phyloP scores from a whole-genome alignment of 2,329 filamentous ascomycete species.

The Ophidiomyces ophidiicola region DNA sequence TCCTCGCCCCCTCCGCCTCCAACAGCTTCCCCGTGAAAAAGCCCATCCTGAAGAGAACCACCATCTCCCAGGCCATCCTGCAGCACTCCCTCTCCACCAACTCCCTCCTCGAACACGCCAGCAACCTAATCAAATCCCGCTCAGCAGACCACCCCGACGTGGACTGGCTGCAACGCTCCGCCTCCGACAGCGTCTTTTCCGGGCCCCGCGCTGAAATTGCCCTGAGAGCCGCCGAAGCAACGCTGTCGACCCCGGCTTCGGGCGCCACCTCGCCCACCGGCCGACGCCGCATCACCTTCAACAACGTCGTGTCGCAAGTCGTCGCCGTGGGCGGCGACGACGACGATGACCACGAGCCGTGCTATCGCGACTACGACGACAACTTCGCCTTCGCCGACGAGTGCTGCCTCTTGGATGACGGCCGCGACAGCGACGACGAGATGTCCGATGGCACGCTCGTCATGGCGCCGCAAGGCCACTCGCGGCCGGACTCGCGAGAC shows the following conservation, averaged over 20 bases:
- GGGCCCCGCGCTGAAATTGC: slow-evolving; percentile 57
- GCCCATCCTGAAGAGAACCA: slow-evolving; percentile 90
- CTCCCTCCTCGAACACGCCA: slow-evolving; percentile 78
- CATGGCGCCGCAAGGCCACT: slow-evolving; percentile 62
- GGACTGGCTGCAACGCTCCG: slow-evolving; percentile 44
- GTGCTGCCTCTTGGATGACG: slow-evolving; percentile 38
- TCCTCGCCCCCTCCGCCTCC: slow-evolving; percentile 46
- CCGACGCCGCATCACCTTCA: slow-evolving; percentile 86
- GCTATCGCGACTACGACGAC: slow-evolving; percentile 22
- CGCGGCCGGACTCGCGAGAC: slow-evolving; percentile 38
- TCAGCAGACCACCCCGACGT: slow-evolving; percentile 31
- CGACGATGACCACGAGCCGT: slow-evolving; percentile 26
- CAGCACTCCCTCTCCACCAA: slow-evolving; percentile 79
- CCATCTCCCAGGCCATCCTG: slow-evolving; percentile 90
- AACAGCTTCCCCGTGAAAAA: slow-evolving; percentile 62
- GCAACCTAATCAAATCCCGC: slow-evolving; percentile 74
- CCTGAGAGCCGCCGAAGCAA: slow-evolving; percentile 15
- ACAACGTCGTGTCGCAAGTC: slow-evolving; percentile 89
- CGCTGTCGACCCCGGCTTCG: slow-evolving; percentile 52
- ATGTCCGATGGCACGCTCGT: slow-evolving; percentile 66
- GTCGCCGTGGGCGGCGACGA: slow-evolving; percentile 66
- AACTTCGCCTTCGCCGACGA: slow-evolving; percentile 27
- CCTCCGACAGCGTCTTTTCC: slow-evolving; percentile 46
- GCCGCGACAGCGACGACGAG: slow-evolving; percentile 43
- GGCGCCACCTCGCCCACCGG: slow-evolving; percentile 52